Evolutionary conservation across 306 rosid genomes (phyloP).

Genomic region (Argentina anserina): DNA sequence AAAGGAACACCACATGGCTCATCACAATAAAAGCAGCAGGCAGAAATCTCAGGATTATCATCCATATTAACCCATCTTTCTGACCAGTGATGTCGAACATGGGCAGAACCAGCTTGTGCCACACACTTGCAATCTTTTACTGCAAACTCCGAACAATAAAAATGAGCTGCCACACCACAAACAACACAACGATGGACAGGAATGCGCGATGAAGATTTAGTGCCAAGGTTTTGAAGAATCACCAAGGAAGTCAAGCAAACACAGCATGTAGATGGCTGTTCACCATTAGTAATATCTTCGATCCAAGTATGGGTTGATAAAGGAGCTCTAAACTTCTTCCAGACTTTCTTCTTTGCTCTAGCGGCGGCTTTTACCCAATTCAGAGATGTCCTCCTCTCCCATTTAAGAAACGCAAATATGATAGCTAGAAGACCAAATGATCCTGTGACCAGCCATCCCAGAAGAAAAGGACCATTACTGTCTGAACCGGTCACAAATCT

Average conservation of each 20-base stretch:
- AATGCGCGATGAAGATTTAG: slow-evolving; percentile 39
- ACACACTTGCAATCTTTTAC: slow-evolving; percentile 75
- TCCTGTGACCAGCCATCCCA: slow-evolving; percentile 64
- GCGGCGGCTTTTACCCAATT: slow-evolving; percentile 80
- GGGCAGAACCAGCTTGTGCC: slow-evolving; percentile 65
- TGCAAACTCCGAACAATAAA: slow-evolving; percentile 55
- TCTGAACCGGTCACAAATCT: slow-evolving; percentile 35
- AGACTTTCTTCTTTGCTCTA: slow-evolving; percentile 60
- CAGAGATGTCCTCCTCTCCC: slow-evolving; percentile 63
- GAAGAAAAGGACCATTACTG: slow-evolving; percentile 40
- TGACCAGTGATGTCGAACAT: slow-evolving; percentile 74
- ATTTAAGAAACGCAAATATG: slow-evolving; percentile 54
- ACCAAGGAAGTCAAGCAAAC: slow-evolving; percentile 64
- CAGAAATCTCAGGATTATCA: slow-evolving; percentile 58
- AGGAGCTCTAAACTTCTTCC: slow-evolving; percentile 67
- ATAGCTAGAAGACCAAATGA: slow-evolving; percentile 59
- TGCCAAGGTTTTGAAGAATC: slow-evolving; percentile 54
- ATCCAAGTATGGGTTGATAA: slow-evolving; percentile 59
- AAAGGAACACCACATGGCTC: slow-evolving; percentile 76
- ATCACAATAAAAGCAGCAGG: slow-evolving; percentile 63
- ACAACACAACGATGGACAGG: slow-evolving; percentile 78
- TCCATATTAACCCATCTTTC: slow-evolving; percentile 68
- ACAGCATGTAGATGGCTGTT: slow-evolving; percentile 70
- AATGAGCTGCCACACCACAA: slow-evolving; percentile 83
- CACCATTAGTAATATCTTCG: slow-evolving; percentile 55